These are phyloP conservation scores for Chiua virens DNA, from an alignment of 768 basidiomycete species.

Conservation along the genomic window DNA sequence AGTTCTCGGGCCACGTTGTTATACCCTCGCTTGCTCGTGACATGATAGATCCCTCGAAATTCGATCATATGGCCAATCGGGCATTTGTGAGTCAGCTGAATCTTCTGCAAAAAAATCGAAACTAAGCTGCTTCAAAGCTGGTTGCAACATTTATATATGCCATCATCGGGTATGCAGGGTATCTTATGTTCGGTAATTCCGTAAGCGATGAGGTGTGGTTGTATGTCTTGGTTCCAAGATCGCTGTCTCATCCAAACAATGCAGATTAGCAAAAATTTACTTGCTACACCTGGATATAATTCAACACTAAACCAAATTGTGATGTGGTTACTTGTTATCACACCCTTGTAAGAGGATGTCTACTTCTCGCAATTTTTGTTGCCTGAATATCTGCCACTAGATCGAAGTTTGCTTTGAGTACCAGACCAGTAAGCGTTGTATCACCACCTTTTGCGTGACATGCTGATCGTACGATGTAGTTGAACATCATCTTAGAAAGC, in stretches of 20 bases:
- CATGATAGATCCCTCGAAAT: slow-evolving; percentile 81
- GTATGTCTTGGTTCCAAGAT: background rate
- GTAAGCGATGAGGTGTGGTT: slow-evolving; percentile 76
- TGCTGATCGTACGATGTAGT: slow-evolving; percentile 36
- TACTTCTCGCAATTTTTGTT: background rate
- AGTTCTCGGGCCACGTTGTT: slow-evolving; percentile 92
- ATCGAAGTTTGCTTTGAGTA: slow-evolving; percentile 85
- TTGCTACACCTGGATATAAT: slow-evolving; percentile 72
- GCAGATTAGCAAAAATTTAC: slow-evolving; percentile 82
- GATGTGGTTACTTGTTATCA: slow-evolving; percentile 85
- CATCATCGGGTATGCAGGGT: slow-evolving; percentile 79
- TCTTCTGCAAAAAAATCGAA: background rate
- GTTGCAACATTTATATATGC: slow-evolving; percentile 62
- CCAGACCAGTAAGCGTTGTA: slow-evolving; percentile 57
- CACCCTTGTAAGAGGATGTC: slow-evolving; percentile 55
- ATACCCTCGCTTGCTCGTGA: slow-evolving; percentile 89
- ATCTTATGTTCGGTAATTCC: slow-evolving; percentile 83
- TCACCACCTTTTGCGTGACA: background rate
- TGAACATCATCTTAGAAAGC: slow-evolving; percentile 81
- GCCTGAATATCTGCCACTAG: slow-evolving; percentile 36
- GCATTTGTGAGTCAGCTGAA: slow-evolving; percentile 67
- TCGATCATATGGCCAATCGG: slow-evolving; percentile 79
- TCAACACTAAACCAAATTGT: slow-evolving; percentile 66
- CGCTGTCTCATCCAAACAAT: background rate
- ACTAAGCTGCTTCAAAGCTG: slow-evolving; percentile 36